phyloP scores from a whole-genome alignment of 2,329 filamentous ascomycete species.

The Fonsecaea nubica region DNA sequence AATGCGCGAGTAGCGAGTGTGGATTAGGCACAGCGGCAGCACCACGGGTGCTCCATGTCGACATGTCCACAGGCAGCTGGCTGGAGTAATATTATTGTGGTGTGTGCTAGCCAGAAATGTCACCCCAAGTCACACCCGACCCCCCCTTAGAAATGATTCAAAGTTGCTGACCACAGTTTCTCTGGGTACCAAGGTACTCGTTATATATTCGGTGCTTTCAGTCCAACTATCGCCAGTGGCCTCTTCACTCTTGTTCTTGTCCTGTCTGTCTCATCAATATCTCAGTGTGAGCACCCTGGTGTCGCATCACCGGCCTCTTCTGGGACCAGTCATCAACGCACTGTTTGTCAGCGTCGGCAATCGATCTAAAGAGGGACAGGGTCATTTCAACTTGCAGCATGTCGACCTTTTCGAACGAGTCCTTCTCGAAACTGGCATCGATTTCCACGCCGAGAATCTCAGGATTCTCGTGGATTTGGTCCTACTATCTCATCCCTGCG shows the following conservation, averaged over 20 bases:
- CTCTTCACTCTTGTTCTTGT: not conserved
- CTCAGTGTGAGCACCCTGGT: not conserved
- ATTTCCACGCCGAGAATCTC: conserved; percentile 24
- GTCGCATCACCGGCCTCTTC: not conserved
- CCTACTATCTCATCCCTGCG: conserved; percentile 32
- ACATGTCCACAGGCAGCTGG: not conserved
- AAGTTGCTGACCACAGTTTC: not conserved
- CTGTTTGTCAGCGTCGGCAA: not conserved
- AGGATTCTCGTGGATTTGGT: conserved; percentile 31
- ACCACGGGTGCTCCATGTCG: not conserved
- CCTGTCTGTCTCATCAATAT: not conserved
- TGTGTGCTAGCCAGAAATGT: not conserved
- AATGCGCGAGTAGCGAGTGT: not conserved
- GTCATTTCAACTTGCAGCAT: conserved; percentile 9
- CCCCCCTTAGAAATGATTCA: not conserved
- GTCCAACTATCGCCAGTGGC: not conserved
- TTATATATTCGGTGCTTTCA: not conserved
- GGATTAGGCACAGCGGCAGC: not conserved
- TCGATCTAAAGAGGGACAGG: not conserved
- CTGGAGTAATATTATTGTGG: not conserved
- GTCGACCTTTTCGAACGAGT: conserved; percentile 24
- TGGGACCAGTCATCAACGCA: not conserved
- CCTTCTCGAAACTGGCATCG: conserved; percentile 26
- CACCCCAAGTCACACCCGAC: not conserved
- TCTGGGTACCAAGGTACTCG: not conserved